These are phyloP conservation scores for Jaapia argillacea DNA, from an alignment of 768 basidiomycete genomes.

Conservation along the genomic window DNA sequence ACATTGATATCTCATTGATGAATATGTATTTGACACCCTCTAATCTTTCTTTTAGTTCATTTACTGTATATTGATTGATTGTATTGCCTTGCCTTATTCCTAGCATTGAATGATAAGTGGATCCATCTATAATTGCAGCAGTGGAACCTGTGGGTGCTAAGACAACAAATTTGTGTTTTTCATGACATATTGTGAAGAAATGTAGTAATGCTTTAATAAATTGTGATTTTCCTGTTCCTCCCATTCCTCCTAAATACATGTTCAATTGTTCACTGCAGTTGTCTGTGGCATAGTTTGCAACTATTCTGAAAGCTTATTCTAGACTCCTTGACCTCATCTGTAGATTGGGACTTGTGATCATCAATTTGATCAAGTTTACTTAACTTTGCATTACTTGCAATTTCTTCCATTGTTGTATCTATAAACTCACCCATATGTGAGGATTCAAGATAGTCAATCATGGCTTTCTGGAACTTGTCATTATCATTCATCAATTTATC, in stretches of 20 bases:
- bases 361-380: too few relatives aligned
- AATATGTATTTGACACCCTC: conserved; percentile 29
- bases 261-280: conserved; percentile 3
- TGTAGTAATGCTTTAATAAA: conserved; percentile 8
- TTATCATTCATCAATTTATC: not conserved
- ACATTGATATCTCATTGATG: conserved; percentile 35
- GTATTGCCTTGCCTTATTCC: not conserved
- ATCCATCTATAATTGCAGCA: conserved; percentile 11
- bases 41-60: conserved; percentile 1
- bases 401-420: not conserved
- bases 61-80: not conserved
- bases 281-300: conserved; percentile 8
- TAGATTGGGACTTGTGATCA: too few relatives aligned
- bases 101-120: conserved; percentile 13
- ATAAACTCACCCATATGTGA: not conserved
- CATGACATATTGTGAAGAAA: conserved; percentile 7
- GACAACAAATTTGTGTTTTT: conserved; percentile 5
- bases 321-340: too few relatives aligned
- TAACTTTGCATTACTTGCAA: not conserved
- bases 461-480: not conserved
- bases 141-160: conserved; percentile 12
- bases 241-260: conserved; percentile 16
- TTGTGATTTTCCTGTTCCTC: conserved; percentile 14
- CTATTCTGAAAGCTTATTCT: conserved; percentile 10
- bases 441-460: not conserved